Conservation (phyloP, 805 yeast species). For the Pichia deserticola region DNA sequence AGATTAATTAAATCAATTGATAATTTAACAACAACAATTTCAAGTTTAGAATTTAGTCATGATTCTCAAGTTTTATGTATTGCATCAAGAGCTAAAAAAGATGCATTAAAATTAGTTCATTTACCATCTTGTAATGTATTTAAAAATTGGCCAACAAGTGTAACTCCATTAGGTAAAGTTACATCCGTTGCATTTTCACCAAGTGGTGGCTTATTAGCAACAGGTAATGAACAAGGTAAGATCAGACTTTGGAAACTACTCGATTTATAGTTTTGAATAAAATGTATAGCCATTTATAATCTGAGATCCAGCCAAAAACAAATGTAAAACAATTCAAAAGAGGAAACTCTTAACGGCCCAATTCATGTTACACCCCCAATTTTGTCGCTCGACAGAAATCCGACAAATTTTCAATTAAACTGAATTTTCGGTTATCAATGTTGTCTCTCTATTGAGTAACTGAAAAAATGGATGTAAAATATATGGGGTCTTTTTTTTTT, state of each 20-base stretch:
- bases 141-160: constrained; percentile 95
- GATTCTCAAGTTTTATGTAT: constrained; percentile 88
- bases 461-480: too few species aligned
- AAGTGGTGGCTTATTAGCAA: constrained; percentile 71
- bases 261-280: background rate
- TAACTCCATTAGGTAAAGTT: constrained; percentile 94
- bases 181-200: constrained; percentile 76
- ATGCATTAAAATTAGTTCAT: constrained; percentile 81
- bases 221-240: constrained; percentile 87
- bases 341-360: too few species aligned
- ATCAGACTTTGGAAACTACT: constrained; percentile 77
- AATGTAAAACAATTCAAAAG: too few species aligned
- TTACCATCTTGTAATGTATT: constrained; percentile 81
- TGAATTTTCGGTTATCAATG: too few species aligned
- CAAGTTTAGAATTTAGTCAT: constrained; percentile 62
- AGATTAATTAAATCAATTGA: constrained; percentile 63
- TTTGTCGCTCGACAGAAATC: too few species aligned
- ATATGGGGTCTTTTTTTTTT: too few species aligned
- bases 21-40: constrained; percentile 74
- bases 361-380: too few species aligned
- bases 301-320: too few species aligned
- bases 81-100: constrained; percentile 79
- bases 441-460: too few species aligned
- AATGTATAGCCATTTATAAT: too few species aligned
- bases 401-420: too few species aligned